A percentile compares a stretch with the other conserved stretches of the same genome.
These are phyloP conservation scores for Fusarium piperis DNA, from an alignment of 2,329 filamentous ascomycete species.

Conservation along the genomic window DNA sequence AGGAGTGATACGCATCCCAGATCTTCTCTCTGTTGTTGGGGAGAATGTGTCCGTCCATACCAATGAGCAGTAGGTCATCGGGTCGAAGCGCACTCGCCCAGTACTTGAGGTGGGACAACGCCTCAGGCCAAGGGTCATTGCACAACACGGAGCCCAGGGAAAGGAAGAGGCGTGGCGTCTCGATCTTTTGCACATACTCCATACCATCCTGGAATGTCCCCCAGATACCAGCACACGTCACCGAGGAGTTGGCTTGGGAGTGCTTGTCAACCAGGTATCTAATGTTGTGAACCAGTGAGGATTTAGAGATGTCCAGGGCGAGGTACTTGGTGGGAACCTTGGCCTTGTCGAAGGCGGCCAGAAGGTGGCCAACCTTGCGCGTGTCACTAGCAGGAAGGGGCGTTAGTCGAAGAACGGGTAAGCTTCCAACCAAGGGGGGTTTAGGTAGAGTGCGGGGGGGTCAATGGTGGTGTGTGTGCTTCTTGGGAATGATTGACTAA, in stretches of 20 bases:
- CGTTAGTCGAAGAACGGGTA: slow-evolving; percentile 27
- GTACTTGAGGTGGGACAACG: slow-evolving; percentile 47
- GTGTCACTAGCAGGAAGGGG: slow-evolving; percentile 48
- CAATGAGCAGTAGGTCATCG: slow-evolving; percentile 50
- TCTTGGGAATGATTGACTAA: slow-evolving; percentile 42
- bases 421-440: slow-evolving; percentile 26
- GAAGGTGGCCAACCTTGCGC: slow-evolving; percentile 51
- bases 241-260: slow-evolving; percentile 34
- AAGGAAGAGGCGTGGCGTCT: slow-evolving; percentile 49
- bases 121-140: slow-evolving; percentile 52
- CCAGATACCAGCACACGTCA: slow-evolving; percentile 52
- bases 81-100: slow-evolving; percentile 50
- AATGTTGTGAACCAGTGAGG: slow-evolving; percentile 49
- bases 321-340: slow-evolving; percentile 47
- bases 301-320: slow-evolving; percentile 53
- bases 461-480: neutral
- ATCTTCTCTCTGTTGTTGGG: slow-evolving; percentile 49
- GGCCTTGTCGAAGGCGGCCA: slow-evolving; percentile 47
- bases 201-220: slow-evolving; percentile 52
- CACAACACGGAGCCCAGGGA: slow-evolving; percentile 55
- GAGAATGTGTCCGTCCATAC: slow-evolving; percentile 54
- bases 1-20: slow-evolving; percentile 53
- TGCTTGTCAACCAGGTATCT: slow-evolving; percentile 45
- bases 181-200: slow-evolving; percentile 43
- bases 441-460: slow-evolving; percentile 23